These are phyloP conservation scores for Ephemerocybe angulata DNA, from an alignment of 768 basidiomycete genomes.

Conservation along the genomic window DNA sequence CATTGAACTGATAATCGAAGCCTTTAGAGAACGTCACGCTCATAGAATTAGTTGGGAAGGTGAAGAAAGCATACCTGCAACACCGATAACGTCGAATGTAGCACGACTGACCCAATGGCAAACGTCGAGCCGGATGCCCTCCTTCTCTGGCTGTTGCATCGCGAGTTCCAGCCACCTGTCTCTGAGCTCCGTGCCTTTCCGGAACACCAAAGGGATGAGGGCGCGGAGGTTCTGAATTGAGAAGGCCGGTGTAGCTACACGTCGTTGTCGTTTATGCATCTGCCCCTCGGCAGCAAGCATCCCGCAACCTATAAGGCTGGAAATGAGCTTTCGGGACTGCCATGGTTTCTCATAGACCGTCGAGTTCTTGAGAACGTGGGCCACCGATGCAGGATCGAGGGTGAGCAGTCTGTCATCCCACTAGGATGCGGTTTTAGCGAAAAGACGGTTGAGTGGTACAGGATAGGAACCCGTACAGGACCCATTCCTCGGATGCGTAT, in stretches of 20 bases:
- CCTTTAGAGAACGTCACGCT: slow-evolving; percentile 45
- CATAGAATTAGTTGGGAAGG: slow-evolving; percentile 2
- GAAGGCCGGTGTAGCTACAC: slow-evolving; percentile 75
- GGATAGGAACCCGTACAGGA: slow-evolving; percentile 50
- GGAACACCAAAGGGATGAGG: slow-evolving; percentile 68
- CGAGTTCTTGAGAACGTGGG: slow-evolving; percentile 70
- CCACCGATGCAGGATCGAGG: slow-evolving; percentile 71
- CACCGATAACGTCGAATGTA: slow-evolving; percentile 88
- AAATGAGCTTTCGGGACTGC: slow-evolving; percentile 71
- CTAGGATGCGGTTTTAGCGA: slow-evolving; percentile 30
- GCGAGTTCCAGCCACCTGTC: slow-evolving; percentile 53
- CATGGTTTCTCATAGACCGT: slow-evolving; percentile 80
- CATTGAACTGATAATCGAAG: slow-evolving; percentile 84
- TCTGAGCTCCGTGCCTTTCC: slow-evolving; percentile 59
- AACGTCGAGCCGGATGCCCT: slow-evolving; percentile 54
- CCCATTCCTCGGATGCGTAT: slow-evolving; percentile 65
- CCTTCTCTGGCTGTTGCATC: slow-evolving; percentile 12
- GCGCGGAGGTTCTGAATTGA: slow-evolving; percentile 73
- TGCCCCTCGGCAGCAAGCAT: slow-evolving; percentile 78
- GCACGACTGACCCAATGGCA: slow-evolving; percentile 78
- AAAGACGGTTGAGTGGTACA: background rate
- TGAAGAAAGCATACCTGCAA: slow-evolving; percentile 58
- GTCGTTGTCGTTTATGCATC: slow-evolving; percentile 75
- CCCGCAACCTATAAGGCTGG: slow-evolving; percentile 76
- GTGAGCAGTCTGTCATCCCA: slow-evolving; percentile 80